These are phyloP conservation scores for Zopfia rhizophila DNA, from an alignment of 2,329 filamentous ascomycete species.

Conservation along the genomic window DNA sequence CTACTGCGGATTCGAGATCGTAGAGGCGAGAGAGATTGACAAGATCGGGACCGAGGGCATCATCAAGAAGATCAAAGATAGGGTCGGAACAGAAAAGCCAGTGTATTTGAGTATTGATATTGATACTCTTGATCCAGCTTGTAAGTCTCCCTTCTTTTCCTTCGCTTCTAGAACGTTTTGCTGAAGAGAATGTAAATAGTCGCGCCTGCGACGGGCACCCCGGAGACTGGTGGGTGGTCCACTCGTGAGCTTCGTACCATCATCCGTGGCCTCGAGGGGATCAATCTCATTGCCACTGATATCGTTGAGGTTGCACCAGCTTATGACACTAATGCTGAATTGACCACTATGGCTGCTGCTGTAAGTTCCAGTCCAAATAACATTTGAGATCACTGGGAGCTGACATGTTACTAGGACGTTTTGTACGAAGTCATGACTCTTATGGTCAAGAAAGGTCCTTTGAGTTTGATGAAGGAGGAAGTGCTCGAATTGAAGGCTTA, in stretches of 20 bases:
- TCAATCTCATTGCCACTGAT: constrained; percentile 76
- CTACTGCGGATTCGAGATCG: constrained; percentile 84
- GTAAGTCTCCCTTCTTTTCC: constrained; percentile 53
- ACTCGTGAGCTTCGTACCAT: constrained; percentile 79
- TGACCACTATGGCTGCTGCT: constrained; percentile 78
- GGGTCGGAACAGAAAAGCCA: constrained; percentile 77
- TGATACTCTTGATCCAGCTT: constrained; percentile 86
- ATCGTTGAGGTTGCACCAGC: constrained; percentile 79
- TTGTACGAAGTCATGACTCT: constrained; percentile 83
- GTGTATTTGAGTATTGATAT: constrained; percentile 89
- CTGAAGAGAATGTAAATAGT: constrained; percentile 57
- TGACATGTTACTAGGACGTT: constrained; percentile 57
- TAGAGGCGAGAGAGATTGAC: constrained; percentile 78
- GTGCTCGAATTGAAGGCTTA: constrained; percentile 37
- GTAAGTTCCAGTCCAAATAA: constrained; percentile 40
- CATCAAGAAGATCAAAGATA: constrained; percentile 78
- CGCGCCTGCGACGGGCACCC: constrained; percentile 78
- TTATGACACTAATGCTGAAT: constrained; percentile 77
- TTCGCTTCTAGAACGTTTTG: not conserved
- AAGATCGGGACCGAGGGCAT: constrained; percentile 77
- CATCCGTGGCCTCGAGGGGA: constrained; percentile 72
- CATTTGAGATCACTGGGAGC: constrained; percentile 1
- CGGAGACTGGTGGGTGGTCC: constrained; percentile 80
- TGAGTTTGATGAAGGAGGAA: constrained; percentile 61
- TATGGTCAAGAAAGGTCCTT: constrained; percentile 81